phyloP scores from a whole-genome alignment of 179 eudicot genomes.

The Nepenthes alata region DNA sequence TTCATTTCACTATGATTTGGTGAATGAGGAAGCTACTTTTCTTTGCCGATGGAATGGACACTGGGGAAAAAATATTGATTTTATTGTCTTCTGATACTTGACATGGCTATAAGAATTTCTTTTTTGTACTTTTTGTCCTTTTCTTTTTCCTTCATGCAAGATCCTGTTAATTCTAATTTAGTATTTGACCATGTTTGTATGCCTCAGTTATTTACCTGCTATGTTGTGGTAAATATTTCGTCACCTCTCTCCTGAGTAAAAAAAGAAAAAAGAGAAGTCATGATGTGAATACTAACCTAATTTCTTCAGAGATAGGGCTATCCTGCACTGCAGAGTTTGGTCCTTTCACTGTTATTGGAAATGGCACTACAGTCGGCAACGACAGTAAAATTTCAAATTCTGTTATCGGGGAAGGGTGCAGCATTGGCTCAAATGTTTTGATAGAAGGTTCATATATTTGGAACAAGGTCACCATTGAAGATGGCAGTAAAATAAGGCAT shows the following conservation, averaged over 20 bases:
- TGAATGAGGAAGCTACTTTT: not conserved
- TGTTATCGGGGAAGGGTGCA: slow-evolving; percentile 78
- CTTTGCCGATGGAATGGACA: too few relatives aligned
- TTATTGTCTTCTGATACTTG: too few relatives aligned
- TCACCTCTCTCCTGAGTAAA: too few relatives aligned
- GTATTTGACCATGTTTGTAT: too few relatives aligned
- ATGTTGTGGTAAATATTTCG: too few relatives aligned
- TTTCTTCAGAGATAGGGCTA: slow-evolving; percentile 38
- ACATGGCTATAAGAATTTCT: too few relatives aligned
- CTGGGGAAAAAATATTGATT: too few relatives aligned
- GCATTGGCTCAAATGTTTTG: slow-evolving; percentile 71
- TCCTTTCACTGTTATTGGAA: slow-evolving; percentile 70
- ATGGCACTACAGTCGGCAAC: slow-evolving; percentile 55
- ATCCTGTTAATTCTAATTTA: too few relatives aligned
- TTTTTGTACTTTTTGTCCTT: not conserved
- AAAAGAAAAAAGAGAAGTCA: too few relatives aligned
- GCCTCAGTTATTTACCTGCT: too few relatives aligned
- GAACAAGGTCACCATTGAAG: slow-evolving; percentile 74
- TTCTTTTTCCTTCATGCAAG: too few relatives aligned
- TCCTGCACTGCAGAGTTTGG: slow-evolving; percentile 75
- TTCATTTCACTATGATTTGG: too few relatives aligned
- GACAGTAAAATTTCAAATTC: slow-evolving; percentile 57
- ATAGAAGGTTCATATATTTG: slow-evolving; percentile 83
- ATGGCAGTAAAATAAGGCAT: slow-evolving; percentile 68
- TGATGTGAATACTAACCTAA: not conserved